phyloP scores from a whole-genome alignment of 2,329 filamentous ascomycete species.

The Cercospora sp. region DNA sequence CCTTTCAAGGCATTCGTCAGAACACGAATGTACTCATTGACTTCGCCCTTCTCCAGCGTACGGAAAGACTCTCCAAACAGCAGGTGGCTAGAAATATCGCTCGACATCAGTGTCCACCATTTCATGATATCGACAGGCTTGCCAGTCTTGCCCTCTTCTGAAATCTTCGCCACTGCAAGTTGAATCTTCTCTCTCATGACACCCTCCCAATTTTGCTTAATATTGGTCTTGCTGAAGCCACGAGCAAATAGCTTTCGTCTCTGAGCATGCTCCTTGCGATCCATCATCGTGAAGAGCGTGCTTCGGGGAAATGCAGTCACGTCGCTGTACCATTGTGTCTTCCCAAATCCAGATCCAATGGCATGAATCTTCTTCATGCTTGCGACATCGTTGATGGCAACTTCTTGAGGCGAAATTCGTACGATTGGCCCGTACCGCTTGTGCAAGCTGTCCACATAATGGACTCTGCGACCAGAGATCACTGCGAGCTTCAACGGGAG shows the following conservation, averaged over 20 bases:
- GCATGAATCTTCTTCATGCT: conserved; percentile 38
- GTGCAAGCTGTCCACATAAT: conserved; percentile 45
- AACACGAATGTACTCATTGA: conserved; percentile 36
- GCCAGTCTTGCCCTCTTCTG: conserved; percentile 32
- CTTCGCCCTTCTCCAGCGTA: conserved; percentile 42
- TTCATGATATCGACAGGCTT: conserved; percentile 43
- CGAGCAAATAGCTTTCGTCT: conserved; percentile 42
- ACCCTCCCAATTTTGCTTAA: conserved; percentile 42
- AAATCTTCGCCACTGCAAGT: conserved; percentile 41
- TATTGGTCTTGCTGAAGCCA: conserved; percentile 40
- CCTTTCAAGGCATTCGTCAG: conserved; percentile 36
- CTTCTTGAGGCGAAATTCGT: conserved; percentile 35
- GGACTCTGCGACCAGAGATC: conserved; percentile 42
- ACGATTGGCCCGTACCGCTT: conserved; percentile 37
- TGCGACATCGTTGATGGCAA: conserved; percentile 34
- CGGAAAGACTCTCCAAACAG: conserved; percentile 45
- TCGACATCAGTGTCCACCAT: conserved; percentile 47
- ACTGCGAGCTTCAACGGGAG: conserved; percentile 42
- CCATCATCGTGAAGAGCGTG: conserved; percentile 43
- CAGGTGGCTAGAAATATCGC: conserved; percentile 43
- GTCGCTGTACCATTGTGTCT: conserved; percentile 35
- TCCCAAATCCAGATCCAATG: conserved; percentile 33
- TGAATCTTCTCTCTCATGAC: conserved; percentile 39
- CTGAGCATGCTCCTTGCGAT: conserved; percentile 40
- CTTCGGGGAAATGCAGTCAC: conserved; percentile 27